Conservation (phyloP, 2,329 filamentous ascomycete genomes). For the Alternaria tenuissima region DNA sequence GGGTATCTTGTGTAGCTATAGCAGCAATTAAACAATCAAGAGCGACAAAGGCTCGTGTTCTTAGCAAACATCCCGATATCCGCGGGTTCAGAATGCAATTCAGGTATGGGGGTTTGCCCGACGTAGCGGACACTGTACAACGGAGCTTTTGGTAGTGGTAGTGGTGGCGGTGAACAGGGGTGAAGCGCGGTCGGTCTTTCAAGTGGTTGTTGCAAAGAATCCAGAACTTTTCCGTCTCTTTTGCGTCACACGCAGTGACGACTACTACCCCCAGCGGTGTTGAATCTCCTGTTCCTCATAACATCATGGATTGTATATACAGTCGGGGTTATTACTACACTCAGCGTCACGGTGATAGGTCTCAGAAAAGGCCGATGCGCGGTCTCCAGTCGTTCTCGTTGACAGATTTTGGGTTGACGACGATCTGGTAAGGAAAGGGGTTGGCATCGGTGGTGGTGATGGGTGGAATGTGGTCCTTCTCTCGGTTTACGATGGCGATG, state of each 20-base stretch:
- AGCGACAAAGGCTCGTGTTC: constrained; percentile 11
- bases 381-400: constrained; percentile 76
- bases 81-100: constrained; percentile 7
- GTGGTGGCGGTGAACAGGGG: constrained; percentile 6
- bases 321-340: constrained; percentile 13
- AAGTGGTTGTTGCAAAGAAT: constrained; percentile 6
- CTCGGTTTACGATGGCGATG: constrained; percentile 81
- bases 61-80: constrained; percentile 6
- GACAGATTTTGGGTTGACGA: constrained; percentile 76
- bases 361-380: constrained; percentile 67
- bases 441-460: constrained; percentile 93
- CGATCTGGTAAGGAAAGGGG: constrained; percentile 93
- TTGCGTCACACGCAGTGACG: constrained; percentile 10
- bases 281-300: constrained; percentile 30
- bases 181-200: constrained; percentile 13
- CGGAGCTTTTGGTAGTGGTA: constrained; percentile 21
- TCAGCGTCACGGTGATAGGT: not conserved
- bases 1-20: constrained; percentile 43
- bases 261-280: constrained; percentile 27
- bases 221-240: constrained; percentile 33
- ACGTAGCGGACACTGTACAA: constrained; percentile 40
- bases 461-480: constrained; percentile 96
- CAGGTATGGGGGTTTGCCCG: constrained; percentile 21
- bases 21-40: constrained; percentile 21
- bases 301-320: constrained; percentile 30